Conservation (phyloP, 345 rosid species). For the Odontarrhena argentea region DNA sequence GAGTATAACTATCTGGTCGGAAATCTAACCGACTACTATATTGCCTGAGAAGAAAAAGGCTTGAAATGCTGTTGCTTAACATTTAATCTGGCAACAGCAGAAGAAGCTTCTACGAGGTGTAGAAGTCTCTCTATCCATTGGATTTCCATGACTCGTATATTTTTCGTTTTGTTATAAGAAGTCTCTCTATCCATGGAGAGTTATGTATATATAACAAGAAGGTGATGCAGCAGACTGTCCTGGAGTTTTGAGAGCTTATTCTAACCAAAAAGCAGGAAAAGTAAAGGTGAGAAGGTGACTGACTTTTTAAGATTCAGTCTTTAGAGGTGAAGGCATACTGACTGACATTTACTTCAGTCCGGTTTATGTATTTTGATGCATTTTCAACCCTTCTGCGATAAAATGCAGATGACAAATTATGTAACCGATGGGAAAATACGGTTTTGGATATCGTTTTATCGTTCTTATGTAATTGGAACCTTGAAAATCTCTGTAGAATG, state of each 20-base stretch:
- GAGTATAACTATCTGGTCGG: slow-evolving; percentile 72
- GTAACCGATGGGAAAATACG: slow-evolving; percentile 30
- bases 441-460: slow-evolving; percentile 22
- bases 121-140: slow-evolving; percentile 3
- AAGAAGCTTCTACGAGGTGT: slow-evolving; percentile 29
- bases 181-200: slow-evolving; percentile 26
- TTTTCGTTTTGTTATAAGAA: slow-evolving; percentile 6
- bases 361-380: slow-evolving; percentile 43
- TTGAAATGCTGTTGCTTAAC: slow-evolving; percentile 37
- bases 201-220: slow-evolving; percentile 41
- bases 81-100: slow-evolving; percentile 31
- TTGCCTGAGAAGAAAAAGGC: slow-evolving; percentile 38
- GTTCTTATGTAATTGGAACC: slow-evolving; percentile 23
- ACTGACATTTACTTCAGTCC: slow-evolving; percentile 24
- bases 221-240: slow-evolving; percentile 33
- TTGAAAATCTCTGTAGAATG: slow-evolving; percentile 7
- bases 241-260: slow-evolving; percentile 31
- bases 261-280: slow-evolving; percentile 34
- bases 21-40: slow-evolving; percentile 62
- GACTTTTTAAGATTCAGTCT: slow-evolving; percentile 36
- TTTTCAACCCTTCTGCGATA: slow-evolving; percentile 30
- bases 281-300: slow-evolving; percentile 29
- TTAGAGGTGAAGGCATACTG: slow-evolving; percentile 14
- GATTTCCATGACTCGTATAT: slow-evolving; percentile 27
- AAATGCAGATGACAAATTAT: slow-evolving; percentile 39